Conservation (phyloP, 75 land plant genomes). For the Isoetes taiwanensis region DNA sequence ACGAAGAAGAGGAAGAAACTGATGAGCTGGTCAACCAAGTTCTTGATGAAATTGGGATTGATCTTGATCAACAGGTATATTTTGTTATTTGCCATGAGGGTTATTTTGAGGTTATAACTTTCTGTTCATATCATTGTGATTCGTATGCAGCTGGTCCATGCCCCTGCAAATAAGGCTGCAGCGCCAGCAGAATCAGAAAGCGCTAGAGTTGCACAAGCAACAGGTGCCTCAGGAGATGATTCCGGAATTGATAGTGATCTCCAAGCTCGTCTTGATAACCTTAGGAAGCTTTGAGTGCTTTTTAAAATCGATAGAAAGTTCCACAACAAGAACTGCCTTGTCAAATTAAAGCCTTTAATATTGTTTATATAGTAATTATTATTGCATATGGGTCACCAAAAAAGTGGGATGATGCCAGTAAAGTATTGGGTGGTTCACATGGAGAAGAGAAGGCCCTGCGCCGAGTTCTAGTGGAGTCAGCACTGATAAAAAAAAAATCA, state of each 20-base stretch:
- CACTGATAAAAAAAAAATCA: no score
- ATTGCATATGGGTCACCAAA: no score
- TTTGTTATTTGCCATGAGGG: neutral
- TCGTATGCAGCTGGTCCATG: constrained; percentile 58
- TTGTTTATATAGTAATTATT: no score
- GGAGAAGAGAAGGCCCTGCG: no score
- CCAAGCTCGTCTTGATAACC: constrained; percentile 94
- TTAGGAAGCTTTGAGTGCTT: constrained; percentile 58
- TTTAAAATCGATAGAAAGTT: no score
- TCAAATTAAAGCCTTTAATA: no score
- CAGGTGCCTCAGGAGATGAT: constrained; percentile 44
- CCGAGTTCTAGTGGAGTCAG: no score
- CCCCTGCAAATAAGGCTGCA: constrained; percentile 55
- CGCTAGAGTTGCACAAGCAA: constrained; percentile 58
- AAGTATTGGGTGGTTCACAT: no score
- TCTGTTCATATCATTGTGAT: neutral
- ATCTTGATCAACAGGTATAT: constrained; percentile 64
- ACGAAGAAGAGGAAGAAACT: constrained; percentile 90
- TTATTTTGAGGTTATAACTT: constrained; percentile 3
- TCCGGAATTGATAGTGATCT: constrained; percentile 74
- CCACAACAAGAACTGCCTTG: no score
- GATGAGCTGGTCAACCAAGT: constrained; percentile 91
- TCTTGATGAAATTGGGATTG: constrained; percentile 95
- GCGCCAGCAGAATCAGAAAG: constrained; percentile 50
- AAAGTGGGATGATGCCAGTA: no score